A percentile compares a stretch with the other conserved stretches of the same genome.
These are phyloP conservation scores for Obelidium mucronatum DNA, from an alignment of 192 early-diverging fungal species.

Conservation along the genomic window DNA sequence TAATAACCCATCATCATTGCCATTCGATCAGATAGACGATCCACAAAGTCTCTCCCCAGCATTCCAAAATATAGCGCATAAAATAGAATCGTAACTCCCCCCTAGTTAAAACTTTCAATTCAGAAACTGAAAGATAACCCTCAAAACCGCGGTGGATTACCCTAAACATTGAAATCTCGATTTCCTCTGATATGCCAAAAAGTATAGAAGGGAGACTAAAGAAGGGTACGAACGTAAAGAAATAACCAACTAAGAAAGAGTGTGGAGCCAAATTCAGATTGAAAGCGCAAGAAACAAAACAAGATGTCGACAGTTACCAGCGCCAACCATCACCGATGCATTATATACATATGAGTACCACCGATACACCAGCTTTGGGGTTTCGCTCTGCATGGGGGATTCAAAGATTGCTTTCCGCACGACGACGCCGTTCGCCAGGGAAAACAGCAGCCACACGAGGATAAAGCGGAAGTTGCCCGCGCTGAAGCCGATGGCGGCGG, in stretches of 20 bases:
- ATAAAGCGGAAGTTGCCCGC: conserved; percentile 54
- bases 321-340: conserved; percentile 47
- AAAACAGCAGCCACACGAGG: conserved; percentile 50
- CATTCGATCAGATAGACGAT: conserved; percentile 60
- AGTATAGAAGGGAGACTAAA: conserved; percentile 53
- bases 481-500: conserved; percentile 45
- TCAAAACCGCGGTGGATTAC: conserved; percentile 13
- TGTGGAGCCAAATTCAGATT: background rate
- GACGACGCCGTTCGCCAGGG: conserved; percentile 48
- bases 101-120: conserved; percentile 7
- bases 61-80: conserved; percentile 63
- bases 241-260: conserved; percentile 38
- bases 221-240: conserved; percentile 47
- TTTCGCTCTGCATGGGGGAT: conserved; percentile 49
- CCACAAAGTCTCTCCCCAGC: conserved; percentile 59
- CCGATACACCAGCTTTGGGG: conserved; percentile 57
- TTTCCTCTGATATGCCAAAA: conserved; percentile 44
- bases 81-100: conserved; percentile 56
- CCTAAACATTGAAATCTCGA: conserved; percentile 52
- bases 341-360: conserved; percentile 56
- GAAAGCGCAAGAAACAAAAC: too few species aligned
- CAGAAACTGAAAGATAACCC: background rate
- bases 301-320: conserved; percentile 43
- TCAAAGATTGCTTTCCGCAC: conserved; percentile 46
- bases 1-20: conserved; percentile 57